Conservation (phyloP, 2,329 filamentous ascomycete genomes). For the Penicillium sp. region DNA sequence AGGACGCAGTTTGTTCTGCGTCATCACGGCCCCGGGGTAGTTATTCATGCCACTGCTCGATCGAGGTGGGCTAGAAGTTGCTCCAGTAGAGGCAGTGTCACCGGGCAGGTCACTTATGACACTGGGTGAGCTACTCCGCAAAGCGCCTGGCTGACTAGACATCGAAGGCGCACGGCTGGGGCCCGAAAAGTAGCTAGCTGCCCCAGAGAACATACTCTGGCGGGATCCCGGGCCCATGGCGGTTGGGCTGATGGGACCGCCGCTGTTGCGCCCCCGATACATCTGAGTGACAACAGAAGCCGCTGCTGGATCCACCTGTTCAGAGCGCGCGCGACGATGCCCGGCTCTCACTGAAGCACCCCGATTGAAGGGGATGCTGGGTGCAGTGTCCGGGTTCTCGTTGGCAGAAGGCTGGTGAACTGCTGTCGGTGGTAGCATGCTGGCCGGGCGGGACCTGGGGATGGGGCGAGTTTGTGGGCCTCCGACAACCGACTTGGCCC, state of each 20-base stretch:
- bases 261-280: conserved; percentile 63
- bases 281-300: conserved; percentile 80
- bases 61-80: conserved; percentile 52
- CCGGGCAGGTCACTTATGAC: conserved; percentile 47
- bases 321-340: conserved; percentile 49
- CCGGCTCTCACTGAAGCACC: conserved; percentile 37
- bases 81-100: conserved; percentile 42
- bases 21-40: conserved; percentile 60
- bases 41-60: conserved; percentile 64
- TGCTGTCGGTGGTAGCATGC: conserved; percentile 38
- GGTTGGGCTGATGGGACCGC: conserved; percentile 54
- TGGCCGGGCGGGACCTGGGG: conserved; percentile 45
- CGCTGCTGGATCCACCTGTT: conserved; percentile 46
- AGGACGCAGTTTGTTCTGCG: conserved; percentile 71
- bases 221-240: conserved; percentile 38
- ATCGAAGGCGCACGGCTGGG: conserved; percentile 51
- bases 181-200: conserved; percentile 49
- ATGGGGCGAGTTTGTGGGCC: conserved; percentile 35
- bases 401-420: conserved; percentile 34
- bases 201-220: conserved; percentile 37
- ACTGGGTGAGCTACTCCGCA: conserved; percentile 64
- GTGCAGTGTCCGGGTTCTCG: conserved; percentile 46
- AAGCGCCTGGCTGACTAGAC: conserved; percentile 44
- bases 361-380: conserved; percentile 44
- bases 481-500: conserved; percentile 58